Base-by-base conservation (phyloP, 1,284 basidiomycete genomes). In the Xerocomus nothofagi region DNA sequence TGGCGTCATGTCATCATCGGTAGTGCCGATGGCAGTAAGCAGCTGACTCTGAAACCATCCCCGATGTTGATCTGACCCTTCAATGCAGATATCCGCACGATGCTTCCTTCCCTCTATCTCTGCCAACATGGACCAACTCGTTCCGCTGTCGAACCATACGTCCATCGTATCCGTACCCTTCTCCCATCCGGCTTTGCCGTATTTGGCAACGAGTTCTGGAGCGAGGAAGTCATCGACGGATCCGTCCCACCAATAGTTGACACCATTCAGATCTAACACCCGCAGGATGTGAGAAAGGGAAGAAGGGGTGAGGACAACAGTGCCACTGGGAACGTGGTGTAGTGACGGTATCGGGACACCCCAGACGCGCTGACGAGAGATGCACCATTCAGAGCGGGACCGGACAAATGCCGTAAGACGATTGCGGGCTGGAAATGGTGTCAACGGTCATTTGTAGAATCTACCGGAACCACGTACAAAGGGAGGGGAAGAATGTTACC, bases 21-120 rank as follows among this genome's bases (percentile, higher is more conserved):
- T 69, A 20, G 78, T 70, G 6, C 86, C 84, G 6, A 98, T 73
- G 4, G 86, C 82, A 1, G 96, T 99, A 41, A 99, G 73, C 20
- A 99, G 73, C 53, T 93, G 89, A 47, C 93, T 96, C 68, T 99
- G 97, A 77, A 99, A 99, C 97, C 97, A 99, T 14, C 97, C 97
- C 9, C 97, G 86, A 69, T 99, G 96, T 68, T 99, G 97, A 69
- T 99, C 97, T 0, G 91, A 91, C 10, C 97, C 97, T 66, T 99
- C 97, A 12, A 99, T 72, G 62, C 93, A 96, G 11, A 98, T 78
- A 63, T 99, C 93, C 0, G 95, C 91, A 29, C 82, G 71, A 37
- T 78, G 71, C 32, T 58, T 61, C 53, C 71, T 61, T 21, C 66
- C 59, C 23, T 57, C 60, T 38, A 56, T 47, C 58, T 59, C 51